Percentiles rank a stretch among this genome's conserved stretches.
phyloP scores from a whole-genome alignment of 345 rosid species.

The Abelmoschus esculentus region DNA sequence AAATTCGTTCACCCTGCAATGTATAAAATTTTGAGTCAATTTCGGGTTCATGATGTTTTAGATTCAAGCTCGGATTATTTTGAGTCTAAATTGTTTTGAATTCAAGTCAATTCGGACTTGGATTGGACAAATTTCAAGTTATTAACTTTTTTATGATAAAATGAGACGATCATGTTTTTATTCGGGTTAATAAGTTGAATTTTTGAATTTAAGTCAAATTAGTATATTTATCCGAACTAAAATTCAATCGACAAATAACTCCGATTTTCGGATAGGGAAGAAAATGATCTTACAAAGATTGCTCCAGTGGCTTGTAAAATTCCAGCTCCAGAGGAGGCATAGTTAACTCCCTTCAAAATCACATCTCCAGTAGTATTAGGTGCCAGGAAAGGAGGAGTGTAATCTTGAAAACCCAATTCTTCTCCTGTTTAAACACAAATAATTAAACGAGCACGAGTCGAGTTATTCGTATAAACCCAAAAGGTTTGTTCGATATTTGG shows the following conservation, averaged over 20 bases:
- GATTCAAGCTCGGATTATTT: too few species aligned
- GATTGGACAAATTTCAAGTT: too few species aligned
- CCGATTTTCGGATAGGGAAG: too few species aligned
- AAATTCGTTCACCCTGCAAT: constrained; percentile 51
- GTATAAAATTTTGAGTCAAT: background rate
- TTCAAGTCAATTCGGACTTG: too few species aligned
- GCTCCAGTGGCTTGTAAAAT: background rate
- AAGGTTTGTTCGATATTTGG: background rate
- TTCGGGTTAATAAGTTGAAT: too few species aligned
- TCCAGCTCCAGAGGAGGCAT: constrained; percentile 14
- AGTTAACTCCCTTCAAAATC: constrained; percentile 12
- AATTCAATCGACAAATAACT: background rate
- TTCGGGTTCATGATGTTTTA: background rate
- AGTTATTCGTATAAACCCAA: background rate
- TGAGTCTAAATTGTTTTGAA: too few species aligned
- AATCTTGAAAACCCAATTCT: background rate
- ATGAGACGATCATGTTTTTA: too few species aligned
- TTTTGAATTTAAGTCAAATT: too few species aligned
- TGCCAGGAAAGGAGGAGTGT: constrained; percentile 13
- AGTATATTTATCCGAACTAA: too few species aligned
- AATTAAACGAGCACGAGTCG: background rate
- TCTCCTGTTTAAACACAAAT: background rate
- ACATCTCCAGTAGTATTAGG: constrained; percentile 7
- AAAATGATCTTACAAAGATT: background rate
- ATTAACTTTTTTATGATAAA: too few species aligned